These are phyloP conservation scores for Lentinula lateritia DNA, from an alignment of 768 basidiomycete genomes.

Conservation along the genomic window DNA sequence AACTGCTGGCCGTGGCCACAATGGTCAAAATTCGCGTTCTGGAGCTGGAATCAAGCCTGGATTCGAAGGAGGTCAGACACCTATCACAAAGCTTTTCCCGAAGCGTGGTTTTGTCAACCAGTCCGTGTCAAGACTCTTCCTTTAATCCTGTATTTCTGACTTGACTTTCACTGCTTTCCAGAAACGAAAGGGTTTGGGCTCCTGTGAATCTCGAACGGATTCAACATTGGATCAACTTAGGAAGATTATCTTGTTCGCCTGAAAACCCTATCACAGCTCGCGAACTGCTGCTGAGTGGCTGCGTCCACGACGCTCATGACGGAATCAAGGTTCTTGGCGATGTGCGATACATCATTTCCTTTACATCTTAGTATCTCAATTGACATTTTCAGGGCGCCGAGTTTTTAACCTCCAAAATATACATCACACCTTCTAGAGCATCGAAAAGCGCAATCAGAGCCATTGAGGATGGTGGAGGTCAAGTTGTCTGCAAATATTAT, in stretches of 20 bases:
- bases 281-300: conserved; percentile 80
- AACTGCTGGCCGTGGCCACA: conserved; percentile 90
- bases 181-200: conserved; percentile 71
- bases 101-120: conserved; percentile 93
- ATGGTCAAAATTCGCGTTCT: conserved; percentile 91
- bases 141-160: neutral
- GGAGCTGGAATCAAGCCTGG: conserved; percentile 79
- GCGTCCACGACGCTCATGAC: conserved; percentile 82
- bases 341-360: conserved; percentile 34
- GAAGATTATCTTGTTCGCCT: conserved; percentile 71
- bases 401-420: conserved; percentile 63
- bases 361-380: neutral
- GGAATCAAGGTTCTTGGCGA: conserved; percentile 90
- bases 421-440: conserved; percentile 79
- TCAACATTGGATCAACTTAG: conserved; percentile 87
- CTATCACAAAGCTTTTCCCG: conserved; percentile 84
- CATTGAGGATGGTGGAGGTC: conserved; percentile 77
- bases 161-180: conserved; percentile 21
- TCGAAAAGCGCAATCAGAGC: conserved; percentile 83
- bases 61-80: conserved; percentile 97
- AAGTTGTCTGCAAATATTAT: conserved; percentile 87
- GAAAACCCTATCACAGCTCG: conserved; percentile 84
- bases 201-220: conserved; percentile 85
- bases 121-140: conserved; percentile 32
- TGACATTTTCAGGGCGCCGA: conserved; percentile 48